Percentiles rank a stretch among this genome's conserved stretches.
Evolutionary conservation across 129 eudicot species (phyloP).

Genomic region (Glebionis coronaria): DNA sequence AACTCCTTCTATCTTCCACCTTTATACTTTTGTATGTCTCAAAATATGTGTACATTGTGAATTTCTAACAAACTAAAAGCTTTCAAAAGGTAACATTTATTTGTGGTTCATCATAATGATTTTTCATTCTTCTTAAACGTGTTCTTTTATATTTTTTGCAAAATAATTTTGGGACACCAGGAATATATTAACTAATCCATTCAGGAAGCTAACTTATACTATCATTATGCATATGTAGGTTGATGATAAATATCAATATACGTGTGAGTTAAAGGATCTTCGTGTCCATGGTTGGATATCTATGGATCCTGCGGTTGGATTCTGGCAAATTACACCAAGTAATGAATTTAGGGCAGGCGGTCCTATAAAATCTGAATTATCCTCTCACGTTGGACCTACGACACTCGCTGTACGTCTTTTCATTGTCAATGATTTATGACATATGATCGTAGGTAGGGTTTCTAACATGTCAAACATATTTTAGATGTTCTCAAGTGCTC

Average conservation of each 20-base stretch:
- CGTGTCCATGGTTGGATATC: constrained; percentile 40
- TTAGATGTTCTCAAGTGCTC: constrained; percentile 74
- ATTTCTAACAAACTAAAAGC: too few relatives aligned
- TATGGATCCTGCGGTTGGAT: constrained; percentile 33
- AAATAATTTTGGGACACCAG: background rate
- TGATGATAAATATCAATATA: constrained; percentile 69
- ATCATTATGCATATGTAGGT: constrained; percentile 32
- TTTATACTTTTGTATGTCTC: background rate
- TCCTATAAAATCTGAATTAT: constrained; percentile 72
- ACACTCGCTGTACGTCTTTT: constrained; percentile 76
- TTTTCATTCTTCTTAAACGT: too few relatives aligned
- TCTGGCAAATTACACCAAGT: constrained; percentile 50
- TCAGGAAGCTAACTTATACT: background rate
- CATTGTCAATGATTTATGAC: background rate
- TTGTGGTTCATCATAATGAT: too few relatives aligned
- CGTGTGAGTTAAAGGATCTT: constrained; percentile 35
- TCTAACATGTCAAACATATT: background rate
- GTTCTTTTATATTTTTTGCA: too few relatives aligned
- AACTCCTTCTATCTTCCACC: background rate
- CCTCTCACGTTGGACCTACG: constrained; percentile 82
- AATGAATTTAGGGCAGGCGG: constrained; percentile 79
- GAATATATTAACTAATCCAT: background rate
- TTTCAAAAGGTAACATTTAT: too few relatives aligned
- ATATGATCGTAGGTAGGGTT: background rate
- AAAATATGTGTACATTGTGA: too few relatives aligned